A percentile compares a stretch with the other conserved stretches of the same genome.
Conservation (phyloP, 805 yeast genomes). For the Ogataea populi-albae region DNA sequence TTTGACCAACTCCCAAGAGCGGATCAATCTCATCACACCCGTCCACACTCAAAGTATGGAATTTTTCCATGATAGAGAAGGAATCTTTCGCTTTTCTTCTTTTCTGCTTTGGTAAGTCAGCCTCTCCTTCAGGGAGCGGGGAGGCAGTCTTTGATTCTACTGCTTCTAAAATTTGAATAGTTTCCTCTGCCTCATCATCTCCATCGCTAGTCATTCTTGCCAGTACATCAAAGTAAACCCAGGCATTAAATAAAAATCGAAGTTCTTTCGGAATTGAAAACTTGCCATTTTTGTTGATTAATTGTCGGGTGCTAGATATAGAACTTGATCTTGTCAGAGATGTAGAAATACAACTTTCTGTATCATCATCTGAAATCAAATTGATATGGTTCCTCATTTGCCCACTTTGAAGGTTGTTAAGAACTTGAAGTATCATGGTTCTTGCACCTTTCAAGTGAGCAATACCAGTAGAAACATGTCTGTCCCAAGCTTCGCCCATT, state of each 20-base stretch:
- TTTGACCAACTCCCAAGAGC: slow-evolving; percentile 63
- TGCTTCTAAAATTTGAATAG: slow-evolving; percentile 1
- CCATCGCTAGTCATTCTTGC: slow-evolving; percentile 60
- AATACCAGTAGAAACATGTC: slow-evolving; percentile 63
- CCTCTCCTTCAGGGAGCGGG: neutral
- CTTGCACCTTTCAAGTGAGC: slow-evolving; percentile 68
- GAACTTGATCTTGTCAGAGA: slow-evolving; percentile 12
- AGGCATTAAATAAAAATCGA: slow-evolving; percentile 57
- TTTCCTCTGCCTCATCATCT: slow-evolving; percentile 33
- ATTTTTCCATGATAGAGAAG: slow-evolving; percentile 36
- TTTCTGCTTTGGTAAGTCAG: slow-evolving; percentile 7
- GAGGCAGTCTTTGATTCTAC: slow-evolving; percentile 1
- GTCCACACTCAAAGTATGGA: slow-evolving; percentile 36
- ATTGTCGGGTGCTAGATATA: slow-evolving; percentile 3
- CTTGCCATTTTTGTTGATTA: neutral
- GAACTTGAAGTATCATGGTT: slow-evolving; percentile 52
- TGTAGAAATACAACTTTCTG: slow-evolving; percentile 3
- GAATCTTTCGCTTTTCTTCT: slow-evolving; percentile 20
- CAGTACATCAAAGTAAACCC: slow-evolving; percentile 66
- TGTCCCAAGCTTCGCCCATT: slow-evolving; percentile 67
- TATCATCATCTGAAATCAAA: slow-evolving; percentile 1
- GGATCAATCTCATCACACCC: slow-evolving; percentile 53
- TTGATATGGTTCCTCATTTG: slow-evolving; percentile 13
- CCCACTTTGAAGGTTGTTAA: slow-evolving; percentile 24
- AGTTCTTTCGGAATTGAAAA: slow-evolving; percentile 38